Evolutionary conservation across 2,329 filamentous ascomycete species (phyloP), one percentile per base, ranked within the genome.

Genomic region (Colletotrichum filicis): DNA sequence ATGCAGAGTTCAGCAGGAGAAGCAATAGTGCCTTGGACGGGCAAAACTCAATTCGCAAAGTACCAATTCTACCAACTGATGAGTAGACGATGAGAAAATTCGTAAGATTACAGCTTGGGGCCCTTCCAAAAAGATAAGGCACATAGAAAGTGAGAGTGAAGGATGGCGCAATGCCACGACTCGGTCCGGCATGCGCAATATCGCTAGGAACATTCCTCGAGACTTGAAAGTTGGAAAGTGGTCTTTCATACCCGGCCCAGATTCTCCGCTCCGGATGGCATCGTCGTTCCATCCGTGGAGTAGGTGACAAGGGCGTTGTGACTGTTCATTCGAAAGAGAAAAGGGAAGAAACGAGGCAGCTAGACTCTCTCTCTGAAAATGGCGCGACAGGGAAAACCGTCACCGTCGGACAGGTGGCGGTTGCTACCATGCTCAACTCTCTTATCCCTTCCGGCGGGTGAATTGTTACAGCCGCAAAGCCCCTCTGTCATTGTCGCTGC

Each of bases 121-220:
- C 7, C 16, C 19, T 49, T 22, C 7, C 7, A 8, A 49, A 19
- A 49, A 49, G 7, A 49, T 0, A 49, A n/a, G 6, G 19, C 19
- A 49, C 19, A 49, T 19, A 49, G 42, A 49, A 14, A 49, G 42
- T 49, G 42, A n/a, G 28, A 14, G 22, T 14, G 12, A 8, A 56
- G 16, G 46, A 26, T 35, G 9, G 68, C 64, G 52, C 46, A 30
- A n/a, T 61, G 57, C 56, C 68, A 42, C 60, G 68, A 16, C 22
- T n/a, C 26, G 22, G 8, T 49, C 42, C 64, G 57, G 49, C 49
- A 62, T 52, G 57, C 52, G 57, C 28, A 63, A 62, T 62, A 57
- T 35, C 16, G 30, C 28, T 22, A 35, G 8, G 22, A 26, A 28
- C 65, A 68, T 62, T 57, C 57, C 62, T 68, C 49, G 7, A 26